A percentile compares a stretch with the other conserved stretches of the same genome.
phyloP scores from a whole-genome alignment of 2,329 filamentous ascomycete genomes.

The Sarocladiaceae sp. region DNA sequence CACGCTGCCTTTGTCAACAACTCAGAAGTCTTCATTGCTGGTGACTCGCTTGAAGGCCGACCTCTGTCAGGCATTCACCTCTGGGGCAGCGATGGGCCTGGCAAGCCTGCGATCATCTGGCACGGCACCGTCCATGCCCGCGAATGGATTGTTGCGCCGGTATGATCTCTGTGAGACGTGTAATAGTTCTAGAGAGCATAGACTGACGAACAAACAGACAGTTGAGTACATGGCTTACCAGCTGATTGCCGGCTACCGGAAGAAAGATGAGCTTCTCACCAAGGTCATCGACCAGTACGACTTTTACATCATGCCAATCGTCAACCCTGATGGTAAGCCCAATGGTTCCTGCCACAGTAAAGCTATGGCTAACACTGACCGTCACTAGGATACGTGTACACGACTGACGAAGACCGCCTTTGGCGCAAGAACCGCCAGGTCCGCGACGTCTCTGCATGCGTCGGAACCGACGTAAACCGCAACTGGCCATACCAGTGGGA shows the following conservation, averaged over 20 bases:
- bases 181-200: fast-evolving
- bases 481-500: slow-evolving; percentile 49
- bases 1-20: slow-evolving; percentile 34
- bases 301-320: slow-evolving; percentile 58
- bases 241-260: slow-evolving; percentile 30
- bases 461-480: slow-evolving; percentile 46
- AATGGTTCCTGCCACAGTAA: too few relatives aligned
- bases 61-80: slow-evolving; percentile 57
- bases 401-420: slow-evolving; percentile 43
- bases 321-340: slow-evolving; percentile 55
- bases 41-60: slow-evolving; percentile 39
- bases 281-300: slow-evolving; percentile 53
- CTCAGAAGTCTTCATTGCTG: slow-evolving; percentile 41
- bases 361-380: neutral
- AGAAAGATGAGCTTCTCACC: slow-evolving; percentile 8
- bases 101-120: slow-evolving; percentile 48
- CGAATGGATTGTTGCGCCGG: slow-evolving; percentile 46
- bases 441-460: slow-evolving; percentile 27
- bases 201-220: slow-evolving; percentile 20
- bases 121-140: slow-evolving; percentile 54
- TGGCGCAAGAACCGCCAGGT: slow-evolving; percentile 50
- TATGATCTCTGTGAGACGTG: neutral
- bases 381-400: slow-evolving; percentile 51
- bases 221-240: slow-evolving; percentile 46
- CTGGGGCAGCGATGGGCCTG: slow-evolving; percentile 39